Conservation (phyloP, 805 yeast species). For the Suhomyces faveliae region DNA sequence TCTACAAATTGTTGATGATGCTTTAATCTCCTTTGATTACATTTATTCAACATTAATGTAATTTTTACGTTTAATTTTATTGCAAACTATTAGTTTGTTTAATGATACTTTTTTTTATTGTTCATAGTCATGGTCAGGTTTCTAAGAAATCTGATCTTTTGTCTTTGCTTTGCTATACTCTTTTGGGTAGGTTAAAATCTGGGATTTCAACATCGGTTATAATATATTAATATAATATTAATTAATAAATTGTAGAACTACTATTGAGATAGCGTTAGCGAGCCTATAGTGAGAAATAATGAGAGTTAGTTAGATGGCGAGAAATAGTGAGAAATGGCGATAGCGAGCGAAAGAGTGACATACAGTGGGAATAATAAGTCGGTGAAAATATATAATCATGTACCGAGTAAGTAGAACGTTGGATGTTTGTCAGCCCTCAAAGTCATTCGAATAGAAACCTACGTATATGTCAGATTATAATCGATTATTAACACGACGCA, state of each 20-base stretch:
- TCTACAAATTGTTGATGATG: constrained; percentile 36
- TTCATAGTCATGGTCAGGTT: constrained; percentile 12
- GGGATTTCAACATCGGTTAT: constrained; percentile 53
- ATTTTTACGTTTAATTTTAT: constrained; percentile 21
- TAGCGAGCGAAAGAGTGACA: no score
- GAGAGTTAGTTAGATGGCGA: background rate
- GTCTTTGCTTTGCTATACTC: constrained; percentile 10
- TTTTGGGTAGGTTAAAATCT: constrained; percentile 35
- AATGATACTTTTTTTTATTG: constrained; percentile 17
- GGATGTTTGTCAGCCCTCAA: background rate
- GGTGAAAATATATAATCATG: no score
- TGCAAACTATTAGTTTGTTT: constrained; percentile 4
- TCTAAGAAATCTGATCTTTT: constrained; percentile 6
- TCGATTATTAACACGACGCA: no score
- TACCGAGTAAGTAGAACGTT: no score
- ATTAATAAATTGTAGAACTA: background rate
- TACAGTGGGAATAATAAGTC: no score
- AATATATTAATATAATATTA: constrained; percentile 6
- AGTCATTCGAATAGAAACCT: background rate
- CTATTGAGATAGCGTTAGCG: background rate
- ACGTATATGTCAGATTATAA: background rate
- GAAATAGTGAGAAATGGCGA: no score
- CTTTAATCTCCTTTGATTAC: constrained; percentile 35
- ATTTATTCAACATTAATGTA: constrained; percentile 53
- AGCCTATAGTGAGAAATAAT: background rate